These are phyloP conservation scores for Rhizopus delemar DNA, from an alignment of 371 early-diverging fungal genomes.

Conservation along the genomic window DNA sequence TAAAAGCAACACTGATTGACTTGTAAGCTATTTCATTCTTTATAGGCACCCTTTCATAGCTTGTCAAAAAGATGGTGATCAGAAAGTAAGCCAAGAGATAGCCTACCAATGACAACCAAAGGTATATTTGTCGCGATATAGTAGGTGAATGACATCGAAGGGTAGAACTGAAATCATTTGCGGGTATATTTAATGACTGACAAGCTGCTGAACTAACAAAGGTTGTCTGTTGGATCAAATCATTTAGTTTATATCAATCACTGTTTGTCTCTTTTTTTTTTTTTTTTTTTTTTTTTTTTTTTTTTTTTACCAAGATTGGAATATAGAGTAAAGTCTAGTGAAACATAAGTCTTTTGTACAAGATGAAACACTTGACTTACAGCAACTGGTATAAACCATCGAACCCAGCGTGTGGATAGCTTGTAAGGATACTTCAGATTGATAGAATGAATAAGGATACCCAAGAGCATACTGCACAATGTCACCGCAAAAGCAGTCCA, in stretches of 20 bases:
- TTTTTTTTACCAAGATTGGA: slow-evolving; percentile 30
- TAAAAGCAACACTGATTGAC: slow-evolving; percentile 69
- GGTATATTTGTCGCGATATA: slow-evolving; percentile 58
- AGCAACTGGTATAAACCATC: slow-evolving; percentile 57
- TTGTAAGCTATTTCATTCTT: slow-evolving; percentile 73
- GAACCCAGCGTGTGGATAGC: slow-evolving; percentile 49
- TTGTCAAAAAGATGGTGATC: slow-evolving; percentile 71
- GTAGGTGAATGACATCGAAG: slow-evolving; percentile 53
- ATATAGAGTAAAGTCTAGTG: slow-evolving; percentile 40
- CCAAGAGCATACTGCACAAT: slow-evolving; percentile 28
- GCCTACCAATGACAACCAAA: slow-evolving; percentile 60
- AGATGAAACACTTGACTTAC: slow-evolving; percentile 23
- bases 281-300: neutral
- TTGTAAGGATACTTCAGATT: slow-evolving; percentile 41
- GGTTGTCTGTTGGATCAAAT: slow-evolving; percentile 35
- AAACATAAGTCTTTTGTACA: neutral
- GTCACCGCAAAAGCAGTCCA: slow-evolving; percentile 41
- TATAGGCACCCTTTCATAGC: slow-evolving; percentile 67
- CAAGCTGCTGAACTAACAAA: slow-evolving; percentile 66
- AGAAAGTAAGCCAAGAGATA: slow-evolving; percentile 67
- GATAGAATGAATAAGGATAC: slow-evolving; percentile 31
- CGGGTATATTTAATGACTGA: slow-evolving; percentile 51
- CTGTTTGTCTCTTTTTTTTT: neutral
- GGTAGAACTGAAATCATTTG: slow-evolving; percentile 43
- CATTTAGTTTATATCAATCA: neutral